Percentiles rank a stretch among this genome's conserved stretches.
Evolutionary conservation across 106 monocot species (phyloP).

Genomic region (Posidonia australis): DNA sequence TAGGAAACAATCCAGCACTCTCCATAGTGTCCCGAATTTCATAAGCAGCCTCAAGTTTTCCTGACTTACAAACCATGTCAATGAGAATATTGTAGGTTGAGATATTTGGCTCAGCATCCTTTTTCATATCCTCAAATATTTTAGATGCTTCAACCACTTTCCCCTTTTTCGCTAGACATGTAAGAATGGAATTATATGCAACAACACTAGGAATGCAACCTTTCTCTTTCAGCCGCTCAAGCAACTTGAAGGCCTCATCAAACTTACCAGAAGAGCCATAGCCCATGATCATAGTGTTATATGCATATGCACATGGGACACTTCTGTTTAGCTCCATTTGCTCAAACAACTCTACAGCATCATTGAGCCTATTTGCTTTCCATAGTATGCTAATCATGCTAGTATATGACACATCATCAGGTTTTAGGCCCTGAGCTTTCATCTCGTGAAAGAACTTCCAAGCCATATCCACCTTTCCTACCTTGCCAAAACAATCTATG

Average conservation of each 20-base stretch:
- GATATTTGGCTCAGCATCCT: constrained; percentile 77
- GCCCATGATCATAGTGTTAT: constrained; percentile 96
- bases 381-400: constrained; percentile 92
- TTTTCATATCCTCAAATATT: constrained; percentile 86
- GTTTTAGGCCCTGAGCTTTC: constrained; percentile 62
- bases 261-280: constrained; percentile 86
- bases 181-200: constrained; percentile 91
- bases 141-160: constrained; percentile 64
- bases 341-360: constrained; percentile 76
- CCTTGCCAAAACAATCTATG: constrained; percentile 92
- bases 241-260: constrained; percentile 58
- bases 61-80: constrained; percentile 60
- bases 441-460: constrained; percentile 99
- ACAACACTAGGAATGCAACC: constrained; percentile 97
- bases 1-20: constrained; percentile 70
- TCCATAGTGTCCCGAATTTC: constrained; percentile 57
- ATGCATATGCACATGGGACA: constrained; percentile 90
- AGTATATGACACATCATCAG: constrained; percentile 93
- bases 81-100: constrained; percentile 81
- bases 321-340: constrained; percentile 60
- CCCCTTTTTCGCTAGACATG: constrained; percentile 72
- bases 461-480: constrained; percentile 92
- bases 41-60: constrained; percentile 61
- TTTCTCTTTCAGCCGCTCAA: constrained; percentile 81
- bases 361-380: constrained; percentile 55